A percentile compares a stretch with the other conserved stretches of the same genome.
phyloP scores from a whole-genome alignment of 2,329 filamentous ascomycete species.

The Lachnellula occidentalis region DNA sequence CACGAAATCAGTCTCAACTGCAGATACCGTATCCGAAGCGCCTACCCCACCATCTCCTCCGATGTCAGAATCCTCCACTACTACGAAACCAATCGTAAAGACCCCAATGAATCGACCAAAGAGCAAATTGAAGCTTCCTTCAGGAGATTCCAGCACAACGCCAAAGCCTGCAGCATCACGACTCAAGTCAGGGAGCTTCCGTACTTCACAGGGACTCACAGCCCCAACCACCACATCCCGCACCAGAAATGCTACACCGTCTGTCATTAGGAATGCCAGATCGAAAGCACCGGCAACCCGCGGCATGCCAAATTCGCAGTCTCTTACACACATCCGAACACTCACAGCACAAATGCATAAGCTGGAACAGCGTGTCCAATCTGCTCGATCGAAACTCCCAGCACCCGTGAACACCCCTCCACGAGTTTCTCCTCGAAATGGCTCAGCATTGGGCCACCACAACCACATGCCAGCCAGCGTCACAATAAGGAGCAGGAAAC shows the following conservation, averaged over 20 bases:
- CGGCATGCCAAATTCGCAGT: slow-evolving; percentile 53
- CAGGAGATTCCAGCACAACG: slow-evolving; percentile 48
- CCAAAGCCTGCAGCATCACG: slow-evolving; percentile 40
- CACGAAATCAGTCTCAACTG: slow-evolving; percentile 56
- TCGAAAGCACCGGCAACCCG: slow-evolving; percentile 38
- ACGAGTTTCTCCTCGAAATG: slow-evolving; percentile 65
- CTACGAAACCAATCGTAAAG: slow-evolving; percentile 19
- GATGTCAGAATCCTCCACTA: slow-evolving; percentile 72
- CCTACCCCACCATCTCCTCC: slow-evolving; percentile 89
- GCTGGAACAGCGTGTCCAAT: slow-evolving; percentile 88
- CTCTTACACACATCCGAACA: slow-evolving; percentile 85
- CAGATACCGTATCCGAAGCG: slow-evolving; percentile 55
- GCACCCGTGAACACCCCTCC: slow-evolving; percentile 74
- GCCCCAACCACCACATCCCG: slow-evolving; percentile 18
- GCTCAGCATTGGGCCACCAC: slow-evolving; percentile 34
- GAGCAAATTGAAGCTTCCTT: slow-evolving; percentile 50
- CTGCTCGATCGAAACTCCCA: slow-evolving; percentile 84
- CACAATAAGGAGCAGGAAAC: slow-evolving; percentile 65
- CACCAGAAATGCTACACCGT: slow-evolving; percentile 29
- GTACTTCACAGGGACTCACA: slow-evolving; percentile 22
- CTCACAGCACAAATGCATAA: slow-evolving; percentile 97
- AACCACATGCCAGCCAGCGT: slow-evolving; percentile 49
- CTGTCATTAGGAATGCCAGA: slow-evolving; percentile 34
- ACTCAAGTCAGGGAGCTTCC: slow-evolving; percentile 19
- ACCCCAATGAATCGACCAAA: slow-evolving; percentile 28